Conservation (phyloP, 1,284 basidiomycete genomes). For the Tilletia setariae region DNA sequence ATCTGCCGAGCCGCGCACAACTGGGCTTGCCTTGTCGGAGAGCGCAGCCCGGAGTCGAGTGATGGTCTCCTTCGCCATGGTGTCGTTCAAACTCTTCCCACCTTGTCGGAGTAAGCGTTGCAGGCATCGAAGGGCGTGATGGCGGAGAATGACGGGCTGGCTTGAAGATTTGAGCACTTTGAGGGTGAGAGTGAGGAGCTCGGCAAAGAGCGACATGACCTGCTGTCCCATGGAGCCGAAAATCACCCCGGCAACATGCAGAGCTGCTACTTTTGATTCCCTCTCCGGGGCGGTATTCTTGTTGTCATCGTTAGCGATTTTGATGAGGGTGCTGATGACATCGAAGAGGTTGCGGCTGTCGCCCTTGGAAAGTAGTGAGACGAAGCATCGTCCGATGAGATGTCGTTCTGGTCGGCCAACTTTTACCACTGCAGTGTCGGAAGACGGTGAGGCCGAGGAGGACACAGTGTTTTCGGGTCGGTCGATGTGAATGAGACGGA, state of each 20-base stretch:
- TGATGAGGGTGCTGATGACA: conserved; percentile 62
- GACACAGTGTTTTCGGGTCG: background rate
- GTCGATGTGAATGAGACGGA: conserved; percentile 64
- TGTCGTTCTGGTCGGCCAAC: conserved; percentile 75
- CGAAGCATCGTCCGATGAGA: conserved; percentile 72
- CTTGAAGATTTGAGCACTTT: conserved; percentile 30
- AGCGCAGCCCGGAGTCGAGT: conserved; percentile 76
- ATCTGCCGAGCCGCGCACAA: conserved; percentile 79
- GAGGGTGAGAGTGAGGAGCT: conserved; percentile 60
- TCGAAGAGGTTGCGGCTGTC: conserved; percentile 79
- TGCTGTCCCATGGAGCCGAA: conserved; percentile 75
- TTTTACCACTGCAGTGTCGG: conserved; percentile 11
- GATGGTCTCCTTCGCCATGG: conserved; percentile 73
- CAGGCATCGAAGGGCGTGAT: conserved; percentile 73
- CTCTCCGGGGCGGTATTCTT: conserved; percentile 20
- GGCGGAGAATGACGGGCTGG: conserved; percentile 68
- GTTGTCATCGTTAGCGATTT: conserved; percentile 33
- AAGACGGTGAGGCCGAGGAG: conserved; percentile 20
- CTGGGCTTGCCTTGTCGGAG: conserved; percentile 76
- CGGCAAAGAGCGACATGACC: conserved; percentile 92
- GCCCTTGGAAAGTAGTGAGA: conserved; percentile 72
- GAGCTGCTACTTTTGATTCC: conserved; percentile 61
- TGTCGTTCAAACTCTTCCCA: conserved; percentile 77
- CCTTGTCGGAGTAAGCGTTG: conserved; percentile 73
- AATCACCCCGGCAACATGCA: conserved; percentile 80